phyloP scores from a whole-genome alignment of 371 early-diverging fungal species.

The Rhizomucor pusillus region DNA sequence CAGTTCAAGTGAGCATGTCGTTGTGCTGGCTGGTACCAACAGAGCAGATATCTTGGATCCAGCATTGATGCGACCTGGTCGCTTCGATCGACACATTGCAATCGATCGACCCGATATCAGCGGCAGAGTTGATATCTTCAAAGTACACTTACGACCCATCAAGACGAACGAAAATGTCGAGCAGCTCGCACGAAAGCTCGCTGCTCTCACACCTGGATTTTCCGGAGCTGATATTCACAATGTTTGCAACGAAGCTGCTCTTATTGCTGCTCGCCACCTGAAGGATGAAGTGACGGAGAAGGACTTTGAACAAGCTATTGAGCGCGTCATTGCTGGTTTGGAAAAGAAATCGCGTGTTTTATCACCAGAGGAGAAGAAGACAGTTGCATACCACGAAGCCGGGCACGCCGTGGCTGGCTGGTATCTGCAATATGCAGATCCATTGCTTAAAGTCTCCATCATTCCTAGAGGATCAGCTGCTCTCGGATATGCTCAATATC shows the following conservation, averaged over 20 bases:
- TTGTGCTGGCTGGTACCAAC: constrained; percentile 95
- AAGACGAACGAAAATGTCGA: constrained; percentile 18
- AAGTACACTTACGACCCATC: constrained; percentile 91
- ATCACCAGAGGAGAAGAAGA: constrained; percentile 97
- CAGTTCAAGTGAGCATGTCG: constrained; percentile 86
- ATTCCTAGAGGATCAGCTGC: constrained; percentile 97
- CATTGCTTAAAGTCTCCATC: constrained; percentile 96
- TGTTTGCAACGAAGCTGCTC: constrained; percentile 99
- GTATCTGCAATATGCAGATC: constrained; percentile 95
- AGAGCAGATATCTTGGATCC: constrained; percentile 91
- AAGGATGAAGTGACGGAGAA: constrained; percentile 74
- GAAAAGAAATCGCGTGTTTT: constrained; percentile 96
- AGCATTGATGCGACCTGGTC: constrained; percentile 94
- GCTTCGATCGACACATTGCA: constrained; percentile 97
- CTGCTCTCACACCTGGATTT: constrained; percentile 96
- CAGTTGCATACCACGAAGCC: constrained; percentile 98
- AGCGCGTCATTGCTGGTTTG: constrained; percentile 97
- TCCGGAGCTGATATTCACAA: constrained; percentile 96
- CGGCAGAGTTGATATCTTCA: constrained; percentile 94
- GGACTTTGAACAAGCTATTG: constrained; percentile 97
- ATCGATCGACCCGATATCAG: constrained; percentile 97
- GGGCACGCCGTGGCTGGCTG: constrained; percentile 99
- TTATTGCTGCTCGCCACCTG: constrained; percentile 91
- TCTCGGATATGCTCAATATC: constrained; percentile 97
- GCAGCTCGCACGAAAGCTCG: constrained; percentile 31